Percentiles rank a stretch among this genome's conserved stretches.
These are phyloP conservation scores for Endothia cerciana DNA, from an alignment of 2,329 filamentous ascomycete species.

Conservation along the genomic window DNA sequence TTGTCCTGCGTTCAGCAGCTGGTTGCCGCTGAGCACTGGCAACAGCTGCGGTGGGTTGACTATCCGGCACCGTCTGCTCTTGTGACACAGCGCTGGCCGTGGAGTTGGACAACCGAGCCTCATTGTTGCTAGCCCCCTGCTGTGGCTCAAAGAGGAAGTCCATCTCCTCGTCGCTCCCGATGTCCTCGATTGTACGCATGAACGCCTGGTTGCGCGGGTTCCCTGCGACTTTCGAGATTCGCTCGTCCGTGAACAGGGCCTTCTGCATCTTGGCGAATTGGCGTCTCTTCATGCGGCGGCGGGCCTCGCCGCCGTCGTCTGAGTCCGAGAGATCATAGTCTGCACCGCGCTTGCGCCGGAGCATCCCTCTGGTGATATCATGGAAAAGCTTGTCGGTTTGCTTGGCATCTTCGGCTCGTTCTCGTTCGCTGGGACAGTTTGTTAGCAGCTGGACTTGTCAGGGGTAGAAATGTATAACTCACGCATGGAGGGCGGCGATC, in stretches of 20 bases:
- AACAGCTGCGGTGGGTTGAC: slow-evolving; percentile 49
- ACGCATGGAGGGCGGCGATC: slow-evolving; percentile 87
- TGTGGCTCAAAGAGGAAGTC: slow-evolving; percentile 64
- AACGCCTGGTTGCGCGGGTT: slow-evolving; percentile 91
- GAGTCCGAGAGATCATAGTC: slow-evolving; percentile 88
- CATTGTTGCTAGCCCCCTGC: slow-evolving; percentile 42
- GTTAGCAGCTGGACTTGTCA: background rate
- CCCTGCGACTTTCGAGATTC: slow-evolving; percentile 85
- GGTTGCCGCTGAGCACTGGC: slow-evolving; percentile 53
- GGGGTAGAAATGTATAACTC: slow-evolving; percentile 50
- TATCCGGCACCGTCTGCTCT: slow-evolving; percentile 51
- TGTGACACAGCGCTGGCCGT: slow-evolving; percentile 42
- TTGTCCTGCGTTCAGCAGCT: slow-evolving; percentile 65
- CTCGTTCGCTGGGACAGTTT: slow-evolving; percentile 64
- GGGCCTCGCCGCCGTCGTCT: slow-evolving; percentile 81
- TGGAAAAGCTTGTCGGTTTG: slow-evolving; percentile 89
- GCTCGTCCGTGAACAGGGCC: slow-evolving; percentile 84
- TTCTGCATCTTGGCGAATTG: slow-evolving; percentile 93
- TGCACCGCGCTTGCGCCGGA: slow-evolving; percentile 81
- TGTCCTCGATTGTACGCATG: slow-evolving; percentile 85
- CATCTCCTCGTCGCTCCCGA: slow-evolving; percentile 73
- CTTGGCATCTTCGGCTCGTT: slow-evolving; percentile 81
- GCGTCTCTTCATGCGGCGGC: slow-evolving; percentile 78
- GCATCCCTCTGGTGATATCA: slow-evolving; percentile 85
- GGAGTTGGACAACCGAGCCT: slow-evolving; percentile 38